Base-by-base conservation (phyloP, 495 filamentous ascomycete species). In the Aspergillus sclerotiicarbonarius region DNA sequence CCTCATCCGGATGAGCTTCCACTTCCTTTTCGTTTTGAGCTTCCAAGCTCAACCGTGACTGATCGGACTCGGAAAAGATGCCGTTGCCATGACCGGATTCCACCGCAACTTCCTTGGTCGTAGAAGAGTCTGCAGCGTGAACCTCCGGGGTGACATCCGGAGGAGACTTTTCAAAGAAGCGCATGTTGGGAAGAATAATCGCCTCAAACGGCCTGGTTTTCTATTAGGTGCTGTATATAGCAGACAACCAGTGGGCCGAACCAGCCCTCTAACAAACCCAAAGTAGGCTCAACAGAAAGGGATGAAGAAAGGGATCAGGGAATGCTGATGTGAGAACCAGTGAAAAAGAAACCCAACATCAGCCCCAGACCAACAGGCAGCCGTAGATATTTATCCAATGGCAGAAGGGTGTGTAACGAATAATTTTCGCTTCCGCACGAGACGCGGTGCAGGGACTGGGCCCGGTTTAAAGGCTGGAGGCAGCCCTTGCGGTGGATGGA, bases 121-220 rank as follows among this genome's bases (percentile, higher is more conserved):
- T 35, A 13, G 3, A 7, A 1, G 33, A 9, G 1, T 35, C 33
- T 35, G 33, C 33, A 13, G 9, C 33, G 8, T 9, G 33, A 13
- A 35, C 33, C 13, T 35, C 53, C 41, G 75, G 60, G 8, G 33
- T 9, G 13, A 13, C 8, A 2, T 35, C 33, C 8, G 33, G 3
- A 13, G 9, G 8, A 10, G 33, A 13, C 33, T 35, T 9, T 7
- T 35, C 13, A 7, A 35, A 35, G 33, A 35, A 35, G 33, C 33
- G 33, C 33, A 35, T 35, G 33, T 1, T 13, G 33, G 33, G 13
- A 35, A 35, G 33, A 13, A 9, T 4, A 2, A 13, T 35, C 9
- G 8, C 9, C 9, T 35, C 8, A 9, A 13, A 35, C 1, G 3
- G 8, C 3, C 13, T 35, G 3, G 33, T 35, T 10, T 35, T 35